Percentiles rank a stretch among this genome's conserved stretches.
These are phyloP conservation scores for Sequoiadendron giganteum DNA, from an alignment of 75 land plant species.

Conservation along the genomic window DNA sequence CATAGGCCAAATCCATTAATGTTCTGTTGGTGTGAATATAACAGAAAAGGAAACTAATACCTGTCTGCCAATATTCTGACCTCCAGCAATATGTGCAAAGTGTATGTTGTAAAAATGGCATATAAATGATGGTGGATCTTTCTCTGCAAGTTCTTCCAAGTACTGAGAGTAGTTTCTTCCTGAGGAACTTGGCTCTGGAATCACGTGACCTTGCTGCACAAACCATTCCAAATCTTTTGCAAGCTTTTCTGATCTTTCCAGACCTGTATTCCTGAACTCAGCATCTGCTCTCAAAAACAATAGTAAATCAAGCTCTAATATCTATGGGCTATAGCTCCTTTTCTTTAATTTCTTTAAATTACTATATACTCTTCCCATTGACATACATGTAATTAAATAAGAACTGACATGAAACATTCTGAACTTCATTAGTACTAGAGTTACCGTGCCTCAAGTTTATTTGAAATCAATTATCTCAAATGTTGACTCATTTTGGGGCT, in stretches of 20 bases:
- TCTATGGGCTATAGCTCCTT: background rate
- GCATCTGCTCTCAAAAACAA: slow-evolving; percentile 49
- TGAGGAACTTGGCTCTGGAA: slow-evolving; percentile 80
- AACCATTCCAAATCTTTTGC: slow-evolving; percentile 85
- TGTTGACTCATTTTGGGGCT: too few relatives aligned
- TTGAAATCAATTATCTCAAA: background rate
- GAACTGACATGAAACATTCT: background rate
- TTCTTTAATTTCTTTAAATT: background rate
- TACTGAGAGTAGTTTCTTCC: slow-evolving; percentile 69
- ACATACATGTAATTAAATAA: background rate
- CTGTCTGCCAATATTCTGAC: slow-evolving; percentile 84
- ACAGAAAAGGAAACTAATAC: slow-evolving; percentile 27
- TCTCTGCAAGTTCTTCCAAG: slow-evolving; percentile 69
- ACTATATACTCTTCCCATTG: background rate
- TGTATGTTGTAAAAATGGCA: slow-evolving; percentile 93
- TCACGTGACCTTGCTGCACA: slow-evolving; percentile 47
- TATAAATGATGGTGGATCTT: slow-evolving; percentile 79
- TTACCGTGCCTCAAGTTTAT: background rate
- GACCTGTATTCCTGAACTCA: slow-evolving; percentile 81
- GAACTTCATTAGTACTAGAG: background rate
- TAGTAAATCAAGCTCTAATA: background rate
- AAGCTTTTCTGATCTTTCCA: slow-evolving; percentile 71
- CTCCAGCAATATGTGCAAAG: slow-evolving; percentile 91
- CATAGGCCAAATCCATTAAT: too few relatives aligned
- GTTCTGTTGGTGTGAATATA: background rate